Evolutionary conservation across 768 basidiomycete species (phyloP), one percentile per base, ranked within the genome.

Genomic region (Podaxis rugospora): DNA sequence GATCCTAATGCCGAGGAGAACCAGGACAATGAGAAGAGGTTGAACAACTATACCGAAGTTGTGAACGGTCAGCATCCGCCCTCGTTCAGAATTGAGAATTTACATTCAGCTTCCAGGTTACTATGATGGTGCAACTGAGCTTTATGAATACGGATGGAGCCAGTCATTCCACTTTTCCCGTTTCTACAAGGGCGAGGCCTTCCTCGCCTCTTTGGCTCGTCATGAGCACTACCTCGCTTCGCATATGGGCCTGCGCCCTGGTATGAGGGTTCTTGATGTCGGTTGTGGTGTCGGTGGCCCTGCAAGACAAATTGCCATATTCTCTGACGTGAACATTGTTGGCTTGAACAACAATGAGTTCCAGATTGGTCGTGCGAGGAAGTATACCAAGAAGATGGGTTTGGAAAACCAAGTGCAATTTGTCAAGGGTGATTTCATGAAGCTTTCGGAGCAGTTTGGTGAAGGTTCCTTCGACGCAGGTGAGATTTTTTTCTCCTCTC

Each of bases 281-380:
- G 97, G 97, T 2, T 98, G 97, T 73, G 97, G 97, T 71, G 90
- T 99, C 57, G 97, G 97, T 51, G 97, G 97, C 0, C 97, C 97
- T 23, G 97, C 97, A 7, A 85, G 96, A 51, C 92, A 95, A 73
- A 99, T 99, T 68, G 92, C 94, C 3, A 84, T 83, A 49, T 99
- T 98, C 77, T 78, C 92, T 6, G 95, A 97, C 70, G 89, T 83
- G 37, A 77, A 86, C 58, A 87, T 98, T 64, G 78, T 91, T 65
- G 95, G 95, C 42, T 65, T 97, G 63, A 98, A 97, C 80, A 98
- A 96, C 83, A 98, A 98, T 75, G 91, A 90, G 64, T 97, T 92
- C 82, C 97, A 98, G 76, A 77, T 98, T 44, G 82, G 84, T 56
- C 85, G 93, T n/a, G 97, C 95, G 14, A 81, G 83, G 61, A 83